Base-by-base conservation (phyloP, 2,329 filamentous ascomycete species). In the Sarocladium oryzae region DNA sequence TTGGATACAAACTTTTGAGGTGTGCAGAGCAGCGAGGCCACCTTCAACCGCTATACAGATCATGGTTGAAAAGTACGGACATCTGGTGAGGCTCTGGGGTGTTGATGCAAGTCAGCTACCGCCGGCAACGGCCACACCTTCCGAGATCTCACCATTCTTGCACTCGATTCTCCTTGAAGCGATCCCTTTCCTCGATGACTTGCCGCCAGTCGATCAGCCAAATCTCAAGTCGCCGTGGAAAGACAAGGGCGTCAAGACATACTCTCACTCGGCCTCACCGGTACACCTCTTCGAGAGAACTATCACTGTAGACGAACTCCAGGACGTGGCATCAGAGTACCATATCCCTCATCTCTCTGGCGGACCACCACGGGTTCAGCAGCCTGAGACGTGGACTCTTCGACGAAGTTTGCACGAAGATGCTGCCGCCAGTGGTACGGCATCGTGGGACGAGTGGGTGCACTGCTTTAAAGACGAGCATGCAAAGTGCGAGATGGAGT, bases 361-460 rank as follows among this genome's bases (percentile, higher is more conserved):
- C 3, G 37, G 23, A 55, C 53, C 7, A 33, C 48, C 6, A 59
- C 57, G 32, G 28, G 28, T 36, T 20, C 21, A 60, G 16, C 57
- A 56, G 21, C 49, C 62, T 1, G 84, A 86, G 65, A 75, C 72
- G 16, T 89, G 86, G 86, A 77, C 76, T 50, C 79, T 79, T 36
- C 76, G 86, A 52, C 75, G 75, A 40, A 86, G 81, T 61, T 66
- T 78, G 37, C 86, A 89, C 62, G 69, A 69, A 52, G 75, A 85
- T 59, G 67, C 64, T 5, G 66, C 70, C 16, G 67, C 66, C 35
- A 59, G 59, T 21, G 76, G 79, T 8, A 82, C 82, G 1, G 85
- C 83, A 9, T 70, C 62, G 41, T 88, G 82, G 78, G 69, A 68
- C 0, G 85, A 89, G 64, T 86, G 89, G 62, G 71, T 75, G 33